Conservation (phyloP, 345 rosid species). For the Hibiscus mutabilis region DNA sequence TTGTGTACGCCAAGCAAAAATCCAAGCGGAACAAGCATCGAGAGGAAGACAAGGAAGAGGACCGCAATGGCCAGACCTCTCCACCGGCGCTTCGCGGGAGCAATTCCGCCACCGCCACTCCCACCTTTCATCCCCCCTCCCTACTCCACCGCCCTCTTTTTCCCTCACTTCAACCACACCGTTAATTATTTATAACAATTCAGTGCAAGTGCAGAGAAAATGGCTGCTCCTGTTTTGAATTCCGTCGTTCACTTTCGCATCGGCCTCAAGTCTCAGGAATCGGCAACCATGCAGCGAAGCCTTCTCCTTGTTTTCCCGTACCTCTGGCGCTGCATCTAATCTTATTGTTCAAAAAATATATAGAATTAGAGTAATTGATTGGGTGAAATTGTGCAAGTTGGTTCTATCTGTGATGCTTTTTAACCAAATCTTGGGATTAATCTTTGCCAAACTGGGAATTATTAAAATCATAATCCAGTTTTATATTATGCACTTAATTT, state of each 20-base stretch:
- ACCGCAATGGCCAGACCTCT: constrained; percentile 61
- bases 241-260: not conserved
- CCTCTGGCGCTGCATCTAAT: not conserved
- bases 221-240: not conserved
- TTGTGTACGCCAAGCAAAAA: constrained; percentile 81
- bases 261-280: not conserved
- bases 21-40: constrained; percentile 96
- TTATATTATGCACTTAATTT: too few species aligned
- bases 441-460: too few species aligned
- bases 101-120: constrained; percentile 30
- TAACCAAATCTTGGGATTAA: not conserved
- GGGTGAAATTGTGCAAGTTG: not conserved
- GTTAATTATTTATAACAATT: not conserved
- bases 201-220: not conserved
- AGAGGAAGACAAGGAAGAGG: constrained; percentile 73
- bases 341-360: too few species aligned
- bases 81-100: constrained; percentile 76
- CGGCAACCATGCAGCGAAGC: too few species aligned
- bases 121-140: constrained; percentile 17
- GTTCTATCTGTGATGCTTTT: not conserved
- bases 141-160: not conserved
- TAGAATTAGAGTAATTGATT: not conserved
- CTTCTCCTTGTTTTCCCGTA: not conserved
- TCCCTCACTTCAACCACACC: not conserved
- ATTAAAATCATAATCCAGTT: too few species aligned